Evolutionary conservation across 164 flowering plant species (phyloP).

Genomic region (Cinnamomum micranthum): DNA sequence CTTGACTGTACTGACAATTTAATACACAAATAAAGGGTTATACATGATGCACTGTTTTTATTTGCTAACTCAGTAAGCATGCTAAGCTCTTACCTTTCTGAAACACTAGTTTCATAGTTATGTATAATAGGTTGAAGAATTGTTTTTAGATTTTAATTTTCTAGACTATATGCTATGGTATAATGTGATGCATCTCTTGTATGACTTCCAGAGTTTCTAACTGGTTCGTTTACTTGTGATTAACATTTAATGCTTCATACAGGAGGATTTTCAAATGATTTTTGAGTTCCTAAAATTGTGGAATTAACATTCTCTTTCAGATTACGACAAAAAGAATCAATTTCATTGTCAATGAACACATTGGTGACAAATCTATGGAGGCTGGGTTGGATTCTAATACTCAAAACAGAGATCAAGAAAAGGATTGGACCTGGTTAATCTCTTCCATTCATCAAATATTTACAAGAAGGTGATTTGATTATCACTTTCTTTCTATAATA

Average conservation of each 20-base stretch:
- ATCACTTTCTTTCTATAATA: not conserved
- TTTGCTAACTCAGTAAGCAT: no score
- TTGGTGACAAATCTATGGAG: conserved; percentile 32
- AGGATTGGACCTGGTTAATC: conserved; percentile 79
- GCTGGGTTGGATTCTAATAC: conserved; percentile 34
- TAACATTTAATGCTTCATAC: not conserved
- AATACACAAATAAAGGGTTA: no score
- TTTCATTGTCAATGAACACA: conserved; percentile 65
- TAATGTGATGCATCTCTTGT: not conserved
- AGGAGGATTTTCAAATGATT: not conserved
- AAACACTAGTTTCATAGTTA: no score
- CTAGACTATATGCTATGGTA: not conserved
- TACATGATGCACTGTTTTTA: no score
- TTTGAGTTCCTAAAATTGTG: not conserved
- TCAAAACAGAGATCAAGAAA: conserved; percentile 43
- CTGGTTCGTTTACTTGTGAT: not conserved
- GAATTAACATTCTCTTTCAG: conserved; percentile 36
- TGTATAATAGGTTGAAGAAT: not conserved
- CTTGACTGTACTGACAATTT: no score
- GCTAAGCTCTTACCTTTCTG: no score
- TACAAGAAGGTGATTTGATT: conserved; percentile 65
- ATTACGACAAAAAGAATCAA: conserved; percentile 83
- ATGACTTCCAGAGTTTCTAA: not conserved
- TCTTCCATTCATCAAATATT: conserved; percentile 89
- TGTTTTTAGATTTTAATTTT: no score